These are phyloP conservation scores for Margaritispora aquatica DNA, from an alignment of 495 filamentous ascomycete genomes.

Conservation along the genomic window DNA sequence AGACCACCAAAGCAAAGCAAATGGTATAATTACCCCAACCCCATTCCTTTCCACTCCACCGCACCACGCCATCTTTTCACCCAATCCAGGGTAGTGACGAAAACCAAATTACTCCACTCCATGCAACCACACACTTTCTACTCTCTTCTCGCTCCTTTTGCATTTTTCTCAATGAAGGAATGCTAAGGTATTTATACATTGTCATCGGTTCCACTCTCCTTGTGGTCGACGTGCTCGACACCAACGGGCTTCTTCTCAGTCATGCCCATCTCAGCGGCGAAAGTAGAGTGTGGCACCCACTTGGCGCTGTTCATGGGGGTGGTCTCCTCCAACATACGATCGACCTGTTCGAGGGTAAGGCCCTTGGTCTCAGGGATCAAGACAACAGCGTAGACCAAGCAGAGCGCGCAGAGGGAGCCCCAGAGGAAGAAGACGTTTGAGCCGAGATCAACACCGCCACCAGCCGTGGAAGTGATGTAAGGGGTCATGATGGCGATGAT, in stretches of 20 bases:
- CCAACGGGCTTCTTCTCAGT: background rate
- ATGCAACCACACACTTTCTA: background rate
- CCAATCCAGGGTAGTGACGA: too few relatives aligned
- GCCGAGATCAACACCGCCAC: slow-evolving; percentile 47
- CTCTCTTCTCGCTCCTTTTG: background rate
- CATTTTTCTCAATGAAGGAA: background rate
- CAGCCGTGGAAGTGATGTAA: slow-evolving; percentile 19
- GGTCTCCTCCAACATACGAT: slow-evolving; percentile 83
- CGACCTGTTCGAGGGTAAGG: slow-evolving; percentile 74
- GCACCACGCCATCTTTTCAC: background rate
- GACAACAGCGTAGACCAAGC: slow-evolving; percentile 70
- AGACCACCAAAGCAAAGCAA: background rate
- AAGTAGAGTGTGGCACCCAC: slow-evolving; percentile 70
- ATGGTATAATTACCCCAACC: background rate
- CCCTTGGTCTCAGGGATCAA: slow-evolving; percentile 81
- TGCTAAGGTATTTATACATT: background rate
- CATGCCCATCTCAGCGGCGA: slow-evolving; percentile 51
- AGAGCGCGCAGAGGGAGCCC: slow-evolving; percentile 60
- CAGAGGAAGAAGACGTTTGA: slow-evolving; percentile 77
- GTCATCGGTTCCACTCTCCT: background rate
- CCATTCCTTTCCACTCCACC: background rate
- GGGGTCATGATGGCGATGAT: slow-evolving; percentile 25
- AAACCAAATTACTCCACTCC: background rate
- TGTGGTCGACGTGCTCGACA: background rate
- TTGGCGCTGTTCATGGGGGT: slow-evolving; percentile 60